A percentile compares a stretch with the other conserved stretches of the same genome.
These are phyloP conservation scores for Cichorium intybus DNA, from an alignment of 140 eudicot genomes.

Conservation along the genomic window DNA sequence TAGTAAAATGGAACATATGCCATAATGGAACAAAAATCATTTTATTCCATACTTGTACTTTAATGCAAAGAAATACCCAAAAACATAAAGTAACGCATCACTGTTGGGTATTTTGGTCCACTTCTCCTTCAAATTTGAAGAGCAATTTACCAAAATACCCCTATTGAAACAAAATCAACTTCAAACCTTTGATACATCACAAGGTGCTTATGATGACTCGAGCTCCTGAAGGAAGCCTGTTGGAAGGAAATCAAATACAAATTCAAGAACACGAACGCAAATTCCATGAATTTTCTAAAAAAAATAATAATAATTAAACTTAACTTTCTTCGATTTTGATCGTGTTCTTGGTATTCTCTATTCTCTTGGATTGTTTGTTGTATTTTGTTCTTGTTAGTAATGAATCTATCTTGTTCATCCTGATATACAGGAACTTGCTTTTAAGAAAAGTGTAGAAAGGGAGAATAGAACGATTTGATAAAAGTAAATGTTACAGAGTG, in stretches of 20 bases:
- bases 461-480: not conserved
- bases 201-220: constrained; percentile 58
- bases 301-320: constrained; percentile 29
- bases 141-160: not conserved
- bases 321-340: constrained; percentile 80
- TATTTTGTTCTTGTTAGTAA: constrained; percentile 37
- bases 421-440: constrained; percentile 12
- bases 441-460: not conserved
- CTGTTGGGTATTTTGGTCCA: not conserved
- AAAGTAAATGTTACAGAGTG: not conserved
- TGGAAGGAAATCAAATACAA: constrained; percentile 10
- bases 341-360: constrained; percentile 40
- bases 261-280: constrained; percentile 27
- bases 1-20: not conserved
- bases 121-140: not conserved
- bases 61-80: not conserved
- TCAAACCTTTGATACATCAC: constrained; percentile 5
- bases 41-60: not conserved
- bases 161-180: not conserved
- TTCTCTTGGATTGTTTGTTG: constrained; percentile 30
- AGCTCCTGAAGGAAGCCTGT: constrained; percentile 95
- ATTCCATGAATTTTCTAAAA: not conserved
- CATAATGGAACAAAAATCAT: not conserved
- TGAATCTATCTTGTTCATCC: constrained; percentile 39
- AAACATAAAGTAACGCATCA: not conserved